Conservation (phyloP, 2,329 filamentous ascomycete genomes). For the Colletotrichum trifolii region DNA sequence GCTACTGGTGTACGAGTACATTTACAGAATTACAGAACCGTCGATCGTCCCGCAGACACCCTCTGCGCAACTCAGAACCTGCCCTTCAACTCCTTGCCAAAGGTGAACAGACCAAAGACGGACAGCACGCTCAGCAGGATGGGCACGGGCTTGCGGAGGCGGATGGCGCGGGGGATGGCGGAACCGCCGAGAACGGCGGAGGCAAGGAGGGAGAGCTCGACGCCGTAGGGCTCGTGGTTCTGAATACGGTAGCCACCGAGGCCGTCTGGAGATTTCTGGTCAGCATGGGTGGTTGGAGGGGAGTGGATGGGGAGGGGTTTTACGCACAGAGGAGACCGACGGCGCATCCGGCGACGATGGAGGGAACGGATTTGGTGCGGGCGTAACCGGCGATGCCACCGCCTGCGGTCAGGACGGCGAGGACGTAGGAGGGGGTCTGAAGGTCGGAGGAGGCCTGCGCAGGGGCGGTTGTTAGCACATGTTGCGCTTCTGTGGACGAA, state of each 20-base stretch:
- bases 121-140: conserved; percentile 82
- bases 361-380: conserved; percentile 86
- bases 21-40: background rate
- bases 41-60: conserved; percentile 1
- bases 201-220: conserved; percentile 90
- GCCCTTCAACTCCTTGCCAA: conserved; percentile 74
- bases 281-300: background rate
- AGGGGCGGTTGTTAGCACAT: conserved; percentile 17
- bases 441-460: conserved; percentile 48
- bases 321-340: conserved; percentile 76
- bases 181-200: conserved; percentile 86
- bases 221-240: conserved; percentile 79
- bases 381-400: conserved; percentile 90
- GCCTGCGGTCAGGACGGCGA: conserved; percentile 84
- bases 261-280: conserved; percentile 62
- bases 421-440: conserved; percentile 76
- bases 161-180: conserved; percentile 87
- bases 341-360: conserved; percentile 83
- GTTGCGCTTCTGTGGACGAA: background rate
- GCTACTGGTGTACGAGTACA: conserved; percentile 1
- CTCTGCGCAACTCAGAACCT: conserved; percentile 45
- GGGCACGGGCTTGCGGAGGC: conserved; percentile 85
- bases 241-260: conserved; percentile 85
- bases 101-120: conserved; percentile 80
- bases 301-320: background rate